A percentile compares a stretch with the other conserved stretches of the same genome.
phyloP scores from a whole-genome alignment of 805 yeast species.

The Pichia pseudocactophila region DNA sequence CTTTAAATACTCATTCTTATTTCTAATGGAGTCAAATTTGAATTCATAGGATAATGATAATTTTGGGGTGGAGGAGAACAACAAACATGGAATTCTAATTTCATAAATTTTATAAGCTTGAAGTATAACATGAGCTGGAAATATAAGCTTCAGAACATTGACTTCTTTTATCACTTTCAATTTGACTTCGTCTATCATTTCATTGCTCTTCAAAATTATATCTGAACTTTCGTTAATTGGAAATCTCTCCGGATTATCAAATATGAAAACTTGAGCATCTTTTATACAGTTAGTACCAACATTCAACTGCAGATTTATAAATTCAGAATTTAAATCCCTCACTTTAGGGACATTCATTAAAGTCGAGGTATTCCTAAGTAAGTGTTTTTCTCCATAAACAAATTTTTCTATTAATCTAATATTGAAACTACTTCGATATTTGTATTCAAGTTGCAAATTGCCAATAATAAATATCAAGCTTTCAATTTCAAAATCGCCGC shows the following conservation, averaged over 20 bases:
- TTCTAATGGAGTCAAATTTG: slow-evolving; percentile 8
- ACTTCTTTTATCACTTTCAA: slow-evolving; percentile 5
- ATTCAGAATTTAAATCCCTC: slow-evolving; percentile 23
- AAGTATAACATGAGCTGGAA: no score
- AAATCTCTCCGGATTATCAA: not conserved
- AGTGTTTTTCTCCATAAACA: not conserved
- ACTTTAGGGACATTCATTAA: slow-evolving; percentile 16
- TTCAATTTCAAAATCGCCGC: slow-evolving; percentile 16
- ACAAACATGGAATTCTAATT: no score
- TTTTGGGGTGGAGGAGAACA: no score
- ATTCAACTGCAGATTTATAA: slow-evolving; percentile 14
- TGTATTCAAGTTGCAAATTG: slow-evolving; percentile 16
- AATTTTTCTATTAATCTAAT: slow-evolving; percentile 11
- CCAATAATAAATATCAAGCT: slow-evolving; percentile 8
- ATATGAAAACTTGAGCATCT: slow-evolving; percentile 15
- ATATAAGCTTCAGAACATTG: not conserved
- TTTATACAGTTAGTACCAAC: slow-evolving; percentile 16
- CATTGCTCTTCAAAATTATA: not conserved
- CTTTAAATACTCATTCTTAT: slow-evolving; percentile 7
- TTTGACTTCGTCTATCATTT: slow-evolving; percentile 13
- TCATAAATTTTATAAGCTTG: no score
- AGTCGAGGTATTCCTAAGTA: slow-evolving; percentile 16
- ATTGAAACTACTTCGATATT: not conserved
- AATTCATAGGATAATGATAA: slow-evolving; percentile 10
- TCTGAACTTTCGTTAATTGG: no score